A percentile compares a stretch with the other conserved stretches of the same genome.
Conservation (phyloP, 2,329 filamentous ascomycete species). For the Colletotrichum chrysophilum region DNA sequence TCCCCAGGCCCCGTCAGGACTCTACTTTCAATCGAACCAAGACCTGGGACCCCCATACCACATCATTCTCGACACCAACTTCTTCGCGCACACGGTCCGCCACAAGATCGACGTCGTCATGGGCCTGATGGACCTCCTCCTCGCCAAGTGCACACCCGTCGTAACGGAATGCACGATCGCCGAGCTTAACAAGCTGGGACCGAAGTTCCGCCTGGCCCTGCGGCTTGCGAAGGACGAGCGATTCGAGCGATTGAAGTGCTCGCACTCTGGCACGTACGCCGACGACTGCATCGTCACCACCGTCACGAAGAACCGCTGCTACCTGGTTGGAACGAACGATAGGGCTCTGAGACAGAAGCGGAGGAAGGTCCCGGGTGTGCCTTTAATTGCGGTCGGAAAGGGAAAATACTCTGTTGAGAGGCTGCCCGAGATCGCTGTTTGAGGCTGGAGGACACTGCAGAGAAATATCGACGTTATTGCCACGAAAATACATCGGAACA, state of each 20-base stretch:
- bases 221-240: neutral
- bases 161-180: neutral
- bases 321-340: neutral
- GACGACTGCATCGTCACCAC: neutral
- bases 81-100: neutral
- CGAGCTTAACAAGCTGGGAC: neutral
- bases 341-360: neutral
- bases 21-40: neutral
- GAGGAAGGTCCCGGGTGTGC: neutral
- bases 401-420: neutral
- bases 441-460: neutral
- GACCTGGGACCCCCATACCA: neutral
- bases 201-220: neutral
- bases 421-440: neutral
- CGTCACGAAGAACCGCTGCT: neutral
- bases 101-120: neutral
- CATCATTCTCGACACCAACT: neutral
- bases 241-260: neutral
- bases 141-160: neutral
- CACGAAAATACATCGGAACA: neutral
- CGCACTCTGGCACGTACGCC: neutral
- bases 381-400: neutral
- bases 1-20: neutral
- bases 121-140: neutral
- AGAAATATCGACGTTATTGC: neutral